Percentiles rank a stretch among this genome's conserved stretches.
Evolutionary conservation across 2,329 filamentous ascomycete species (phyloP).

Genomic region (Hypoxylon rubiginosum): DNA sequence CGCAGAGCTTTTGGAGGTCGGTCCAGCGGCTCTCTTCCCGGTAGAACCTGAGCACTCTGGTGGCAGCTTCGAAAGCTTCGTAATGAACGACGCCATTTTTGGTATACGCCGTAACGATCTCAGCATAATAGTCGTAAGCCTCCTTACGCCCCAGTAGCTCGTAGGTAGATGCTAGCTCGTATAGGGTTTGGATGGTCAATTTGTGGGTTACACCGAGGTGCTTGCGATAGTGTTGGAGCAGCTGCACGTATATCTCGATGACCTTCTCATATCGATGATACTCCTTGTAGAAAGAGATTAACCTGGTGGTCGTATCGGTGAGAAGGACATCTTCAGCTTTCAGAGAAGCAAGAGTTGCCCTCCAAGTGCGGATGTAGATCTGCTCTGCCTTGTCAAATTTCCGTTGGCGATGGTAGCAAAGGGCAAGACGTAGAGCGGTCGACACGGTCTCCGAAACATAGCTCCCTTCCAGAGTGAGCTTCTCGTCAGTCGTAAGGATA

Average conservation of each 20-base stretch:
- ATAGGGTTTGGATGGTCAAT: conserved; percentile 54
- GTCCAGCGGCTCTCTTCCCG: conserved; percentile 60
- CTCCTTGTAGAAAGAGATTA: conserved; percentile 54
- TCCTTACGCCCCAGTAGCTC: conserved; percentile 52
- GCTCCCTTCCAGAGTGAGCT: conserved; percentile 50
- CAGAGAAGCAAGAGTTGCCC: conserved; percentile 52
- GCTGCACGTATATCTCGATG: conserved; percentile 53
- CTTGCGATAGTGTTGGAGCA: conserved; percentile 54
- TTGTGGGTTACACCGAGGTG: conserved; percentile 48
- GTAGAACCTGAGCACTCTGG: conserved; percentile 60
- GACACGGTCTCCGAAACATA: conserved; percentile 52
- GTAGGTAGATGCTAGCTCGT: conserved; percentile 49
- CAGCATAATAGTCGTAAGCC: conserved; percentile 54
- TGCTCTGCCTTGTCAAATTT: conserved; percentile 56
- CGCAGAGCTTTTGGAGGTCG: conserved; percentile 61
- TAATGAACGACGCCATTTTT: conserved; percentile 54
- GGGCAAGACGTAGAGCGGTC: conserved; percentile 53
- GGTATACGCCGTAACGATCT: conserved; percentile 54
- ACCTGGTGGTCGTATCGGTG: conserved; percentile 45
- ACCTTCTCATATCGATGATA: conserved; percentile 57
- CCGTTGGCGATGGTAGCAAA: conserved; percentile 54
- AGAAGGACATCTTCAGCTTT: conserved; percentile 50
- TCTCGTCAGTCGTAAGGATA: conserved; percentile 51
- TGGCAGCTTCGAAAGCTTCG: conserved; percentile 61
- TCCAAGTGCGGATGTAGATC: conserved; percentile 56